These are phyloP conservation scores for Crucihimalaya himalaica DNA, from an alignment of 345 rosid genomes.

Conservation along the genomic window DNA sequence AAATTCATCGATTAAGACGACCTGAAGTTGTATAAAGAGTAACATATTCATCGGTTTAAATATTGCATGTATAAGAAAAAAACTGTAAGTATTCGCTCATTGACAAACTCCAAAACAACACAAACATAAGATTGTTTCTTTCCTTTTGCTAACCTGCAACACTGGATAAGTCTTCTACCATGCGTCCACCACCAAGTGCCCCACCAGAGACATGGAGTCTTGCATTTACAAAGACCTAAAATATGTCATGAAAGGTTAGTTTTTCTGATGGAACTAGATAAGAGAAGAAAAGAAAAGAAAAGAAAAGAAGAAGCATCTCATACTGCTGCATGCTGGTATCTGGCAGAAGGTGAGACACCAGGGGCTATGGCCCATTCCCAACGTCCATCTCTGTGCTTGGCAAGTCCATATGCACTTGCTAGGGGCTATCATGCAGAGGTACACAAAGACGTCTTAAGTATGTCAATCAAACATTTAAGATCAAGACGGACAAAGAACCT, in stretches of 20 bases:
- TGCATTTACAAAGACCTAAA: constrained; percentile 96
- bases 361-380: constrained; percentile 99
- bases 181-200: constrained; percentile 99
- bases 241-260: constrained; percentile 22
- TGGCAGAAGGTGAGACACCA: constrained; percentile 95
- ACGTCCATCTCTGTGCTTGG: constrained; percentile 99
- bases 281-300: constrained; percentile 9
- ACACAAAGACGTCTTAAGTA: constrained; percentile 8
- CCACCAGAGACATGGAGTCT: constrained; percentile 99
- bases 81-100: background rate
- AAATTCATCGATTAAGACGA: background rate
- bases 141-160: constrained; percentile 67
- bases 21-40: background rate
- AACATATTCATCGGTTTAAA: background rate
- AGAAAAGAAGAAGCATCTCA: constrained; percentile 36
- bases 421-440: constrained; percentile 61
- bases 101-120: constrained; percentile 12
- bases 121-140: background rate
- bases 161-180: constrained; percentile 99
- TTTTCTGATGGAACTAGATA: constrained; percentile 15
- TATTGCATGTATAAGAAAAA: background rate
- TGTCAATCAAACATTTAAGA: constrained; percentile 3
- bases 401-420: constrained; percentile 98
- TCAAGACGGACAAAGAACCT: background rate
- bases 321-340: constrained; percentile 99